Conservation (phyloP, 306 rosid genomes). For the Castanea mollissima region DNA sequence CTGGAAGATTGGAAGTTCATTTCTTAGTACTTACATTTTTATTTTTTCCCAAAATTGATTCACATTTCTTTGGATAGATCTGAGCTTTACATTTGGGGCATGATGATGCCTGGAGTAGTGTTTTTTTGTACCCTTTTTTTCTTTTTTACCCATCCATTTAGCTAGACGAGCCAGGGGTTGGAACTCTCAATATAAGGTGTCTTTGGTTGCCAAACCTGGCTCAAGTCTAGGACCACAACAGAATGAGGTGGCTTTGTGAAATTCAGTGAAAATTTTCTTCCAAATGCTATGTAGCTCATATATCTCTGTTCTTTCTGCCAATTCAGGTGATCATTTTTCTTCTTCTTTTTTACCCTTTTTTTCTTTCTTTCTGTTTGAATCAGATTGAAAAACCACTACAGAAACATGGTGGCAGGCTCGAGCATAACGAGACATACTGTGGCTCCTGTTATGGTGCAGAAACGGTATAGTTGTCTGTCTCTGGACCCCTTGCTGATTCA, state of each 20-base stretch:
- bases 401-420: constrained; percentile 97
- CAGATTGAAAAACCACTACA: constrained; percentile 96
- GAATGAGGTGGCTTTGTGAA: background rate
- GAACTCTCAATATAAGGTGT: background rate
- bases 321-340: background rate
- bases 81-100: constrained; percentile 7
- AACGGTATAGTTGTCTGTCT: constrained; percentile 50
- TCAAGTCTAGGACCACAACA: background rate
- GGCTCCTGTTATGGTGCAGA: constrained; percentile 98
- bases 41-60: background rate
- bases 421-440: constrained; percentile 97
- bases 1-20: background rate
- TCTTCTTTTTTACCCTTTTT: constrained; percentile 4
- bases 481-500: background rate
- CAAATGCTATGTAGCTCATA: background rate
- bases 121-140: background rate
- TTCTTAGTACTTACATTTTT: background rate
- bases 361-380: constrained; percentile 22
- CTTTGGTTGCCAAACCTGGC: background rate
- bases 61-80: background rate
- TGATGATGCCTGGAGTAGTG: background rate
- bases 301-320: background rate
- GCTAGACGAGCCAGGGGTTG: background rate
- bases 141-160: background rate
- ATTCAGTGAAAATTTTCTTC: background rate